A percentile compares a stretch with the other conserved stretches of the same genome.
These are phyloP conservation scores for Colletotrichum sublineola DNA, from an alignment of 2,329 filamentous ascomycete genomes.

Conservation along the genomic window DNA sequence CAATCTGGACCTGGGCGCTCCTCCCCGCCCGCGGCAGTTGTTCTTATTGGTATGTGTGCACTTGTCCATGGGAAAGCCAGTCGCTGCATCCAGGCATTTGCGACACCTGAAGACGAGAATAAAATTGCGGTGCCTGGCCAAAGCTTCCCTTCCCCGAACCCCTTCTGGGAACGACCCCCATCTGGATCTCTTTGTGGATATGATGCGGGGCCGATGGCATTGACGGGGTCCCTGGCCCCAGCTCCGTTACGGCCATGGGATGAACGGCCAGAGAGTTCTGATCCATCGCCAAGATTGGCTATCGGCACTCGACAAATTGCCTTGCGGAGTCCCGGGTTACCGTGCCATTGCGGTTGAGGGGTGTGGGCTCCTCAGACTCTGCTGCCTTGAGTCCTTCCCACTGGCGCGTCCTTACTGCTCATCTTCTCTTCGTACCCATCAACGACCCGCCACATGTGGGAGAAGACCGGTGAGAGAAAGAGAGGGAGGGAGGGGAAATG, in stretches of 20 bases:
- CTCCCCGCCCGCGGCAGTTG: constrained; percentile 35
- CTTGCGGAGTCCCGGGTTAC: constrained; percentile 38
- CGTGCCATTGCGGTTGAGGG: constrained; percentile 24
- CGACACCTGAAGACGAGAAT: constrained; percentile 11
- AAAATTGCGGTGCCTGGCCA: constrained; percentile 37
- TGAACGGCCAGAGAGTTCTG: constrained; percentile 34
- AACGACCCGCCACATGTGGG: constrained; percentile 32
- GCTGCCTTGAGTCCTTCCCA: constrained; percentile 35
- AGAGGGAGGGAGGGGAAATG: constrained; percentile 16
- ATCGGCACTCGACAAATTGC: constrained; percentile 40
- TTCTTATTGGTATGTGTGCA: constrained; percentile 36
- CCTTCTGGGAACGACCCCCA: background rate
- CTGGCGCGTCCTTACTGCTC: constrained; percentile 21
- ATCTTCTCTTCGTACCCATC: constrained; percentile 3
- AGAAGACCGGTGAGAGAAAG: background rate
- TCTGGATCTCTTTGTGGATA: constrained; percentile 18
- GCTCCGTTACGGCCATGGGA: constrained; percentile 19
- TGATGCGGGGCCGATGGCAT: constrained; percentile 25
- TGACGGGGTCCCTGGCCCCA: constrained; percentile 22
- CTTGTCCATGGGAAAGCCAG: constrained; percentile 13
- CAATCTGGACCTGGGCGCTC: constrained; percentile 33
- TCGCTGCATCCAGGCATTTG: constrained; percentile 28
- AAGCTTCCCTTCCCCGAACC: constrained; percentile 35
- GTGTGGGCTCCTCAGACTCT: constrained; percentile 28
- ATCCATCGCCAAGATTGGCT: constrained; percentile 36